Conservation (phyloP, 73 alveolate species). For the Strombidium stylifer region DNA sequence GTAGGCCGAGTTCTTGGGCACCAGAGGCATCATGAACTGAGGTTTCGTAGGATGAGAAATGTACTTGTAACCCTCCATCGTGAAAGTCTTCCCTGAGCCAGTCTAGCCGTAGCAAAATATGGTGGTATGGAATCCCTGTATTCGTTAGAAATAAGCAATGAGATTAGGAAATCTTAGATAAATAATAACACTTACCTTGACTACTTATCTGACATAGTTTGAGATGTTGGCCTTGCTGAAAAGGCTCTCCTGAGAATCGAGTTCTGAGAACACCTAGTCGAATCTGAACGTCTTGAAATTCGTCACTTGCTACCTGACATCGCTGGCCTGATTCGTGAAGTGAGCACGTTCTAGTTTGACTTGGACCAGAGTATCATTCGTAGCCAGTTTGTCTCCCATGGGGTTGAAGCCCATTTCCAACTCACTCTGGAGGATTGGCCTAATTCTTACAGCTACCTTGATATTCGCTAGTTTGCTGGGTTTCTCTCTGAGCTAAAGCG, state of each 20-base stretch:
- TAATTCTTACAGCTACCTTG: conserved; percentile 24
- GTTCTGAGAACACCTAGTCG: conserved; percentile 13
- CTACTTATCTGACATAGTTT: conserved; percentile 3
- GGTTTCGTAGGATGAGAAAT: conserved; percentile 13
- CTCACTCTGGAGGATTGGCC: conserved; percentile 17
- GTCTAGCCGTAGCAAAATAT: conserved; percentile 96
- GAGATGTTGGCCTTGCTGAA: conserved; percentile 13
- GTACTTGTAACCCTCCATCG: conserved; percentile 88
- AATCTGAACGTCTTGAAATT: conserved; percentile 12
- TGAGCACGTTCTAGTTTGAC: too few relatives aligned
- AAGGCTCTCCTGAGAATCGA: background rate
- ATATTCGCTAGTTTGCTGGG: too few relatives aligned
- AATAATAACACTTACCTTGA: conserved; percentile 17
- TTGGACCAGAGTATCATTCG: too few relatives aligned
- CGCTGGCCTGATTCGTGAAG: too few relatives aligned
- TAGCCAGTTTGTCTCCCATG: too few relatives aligned
- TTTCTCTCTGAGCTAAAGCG: too few relatives aligned
- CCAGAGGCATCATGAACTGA: background rate
- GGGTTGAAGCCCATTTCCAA: background rate
- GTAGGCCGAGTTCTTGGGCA: conserved; percentile 4
- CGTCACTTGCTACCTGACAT: background rate
- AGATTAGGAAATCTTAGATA: background rate
- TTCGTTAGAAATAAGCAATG: background rate
- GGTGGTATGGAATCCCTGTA: conserved; percentile 92
- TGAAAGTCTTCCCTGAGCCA: conserved; percentile 95